Evolutionary conservation across 441 rosid species (phyloP).

Genomic region (Gossypium schwendimanii): DNA sequence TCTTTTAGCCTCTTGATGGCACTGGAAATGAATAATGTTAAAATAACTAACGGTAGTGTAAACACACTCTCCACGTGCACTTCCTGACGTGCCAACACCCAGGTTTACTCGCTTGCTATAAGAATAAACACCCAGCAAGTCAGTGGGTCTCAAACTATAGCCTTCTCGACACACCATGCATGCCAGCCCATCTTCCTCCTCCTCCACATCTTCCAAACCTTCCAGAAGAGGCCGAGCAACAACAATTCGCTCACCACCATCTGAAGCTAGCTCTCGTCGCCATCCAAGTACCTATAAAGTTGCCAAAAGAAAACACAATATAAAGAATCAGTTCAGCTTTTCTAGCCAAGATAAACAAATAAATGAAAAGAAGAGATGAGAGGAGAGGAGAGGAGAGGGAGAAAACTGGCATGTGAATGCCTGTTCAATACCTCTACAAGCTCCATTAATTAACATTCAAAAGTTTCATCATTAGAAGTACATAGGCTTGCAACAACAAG

Average conservation of each 20-base stretch:
- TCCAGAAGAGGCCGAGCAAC: slow-evolving; percentile 80
- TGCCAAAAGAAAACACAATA: slow-evolving; percentile 10
- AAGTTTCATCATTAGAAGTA: neutral
- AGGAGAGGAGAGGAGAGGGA: neutral
- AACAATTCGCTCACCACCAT: slow-evolving; percentile 94
- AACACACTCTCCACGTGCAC: slow-evolving; percentile 95
- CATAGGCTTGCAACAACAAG: neutral
- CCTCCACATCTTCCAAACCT: slow-evolving; percentile 97
- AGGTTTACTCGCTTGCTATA: slow-evolving; percentile 96
- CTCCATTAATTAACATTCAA: neutral
- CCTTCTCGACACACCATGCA: slow-evolving; percentile 99
- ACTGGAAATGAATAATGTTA: slow-evolving; percentile 95
- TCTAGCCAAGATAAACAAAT: slow-evolving; percentile 8
- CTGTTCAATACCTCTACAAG: neutral
- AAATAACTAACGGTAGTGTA: slow-evolving; percentile 98
- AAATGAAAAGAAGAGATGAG: neutral
- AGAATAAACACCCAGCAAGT: slow-evolving; percentile 87
- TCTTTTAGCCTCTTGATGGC: slow-evolving; percentile 99
- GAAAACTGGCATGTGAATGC: neutral
- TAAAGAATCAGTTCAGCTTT: slow-evolving; percentile 4
- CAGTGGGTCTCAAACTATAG: slow-evolving; percentile 93
- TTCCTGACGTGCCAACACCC: slow-evolving; percentile 90
- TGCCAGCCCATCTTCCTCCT: slow-evolving; percentile 97
- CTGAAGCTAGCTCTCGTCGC: slow-evolving; percentile 78
- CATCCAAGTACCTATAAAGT: slow-evolving; percentile 76